Evolutionary conservation across 2,329 filamentous ascomycete species (phyloP), one percentile per base, ranked within the genome.

Genomic region (Sclerotinia sclerotiorum): DNA sequence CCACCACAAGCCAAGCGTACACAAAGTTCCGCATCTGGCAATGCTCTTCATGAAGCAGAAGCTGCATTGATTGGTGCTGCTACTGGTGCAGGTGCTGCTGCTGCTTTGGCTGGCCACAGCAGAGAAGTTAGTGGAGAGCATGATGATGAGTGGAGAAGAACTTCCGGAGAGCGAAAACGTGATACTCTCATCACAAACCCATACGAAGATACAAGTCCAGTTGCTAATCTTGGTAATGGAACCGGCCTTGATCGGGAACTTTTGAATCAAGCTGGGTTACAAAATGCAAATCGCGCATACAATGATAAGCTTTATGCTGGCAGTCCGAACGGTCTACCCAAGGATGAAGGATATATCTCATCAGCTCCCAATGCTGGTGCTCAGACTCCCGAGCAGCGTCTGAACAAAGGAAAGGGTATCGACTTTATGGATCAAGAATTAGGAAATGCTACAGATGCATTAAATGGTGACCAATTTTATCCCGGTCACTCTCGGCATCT

Each of bases 291-390:
- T 52, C 76, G 77, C 65, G 78, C 79, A 48, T 85, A 83, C 71
- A 79, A 79, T 67, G 66, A 70, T 10, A 76, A 76, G 58, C 68
- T 76, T 21, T 78, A 74, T 56, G 56, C 68, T 63, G 80, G 86
- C 78, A 84, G 88, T 76, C 85, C 86, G 61, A 78, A 83, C 74
- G 86, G 83, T 55, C 83, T 84, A 69, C 86, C 82, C 69, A 91
- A 89, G 78, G 92, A 97, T 76, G 94, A 98, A 81, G 94, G 94
- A 10, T 98, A 97, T 80, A 94, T 94, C 72, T 97, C 94, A 32
- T 92, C 87, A 73, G 84, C 84, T 39, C 76, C 76, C 46, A 86
- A 88, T 75, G 84, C 81, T 19, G 83, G 81, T 68, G 76, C 78
- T 52, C 77, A 78, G 63, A 84, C 82, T 6, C 83, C 84, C 17